Evolutionary conservation across 805 yeast genomes (phyloP).

Genomic region (Lipomyces chichibuensis): DNA sequence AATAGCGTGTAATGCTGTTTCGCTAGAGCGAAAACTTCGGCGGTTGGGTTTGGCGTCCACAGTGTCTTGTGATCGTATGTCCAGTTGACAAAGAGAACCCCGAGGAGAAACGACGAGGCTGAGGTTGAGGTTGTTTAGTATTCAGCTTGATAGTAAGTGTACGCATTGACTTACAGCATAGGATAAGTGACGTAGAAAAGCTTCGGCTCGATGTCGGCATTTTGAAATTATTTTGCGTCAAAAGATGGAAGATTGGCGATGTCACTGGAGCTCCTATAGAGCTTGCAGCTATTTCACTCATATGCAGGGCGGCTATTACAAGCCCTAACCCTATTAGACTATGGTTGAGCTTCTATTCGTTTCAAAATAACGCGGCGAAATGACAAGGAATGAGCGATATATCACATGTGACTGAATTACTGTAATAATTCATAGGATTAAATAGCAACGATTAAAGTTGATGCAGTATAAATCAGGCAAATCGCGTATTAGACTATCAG

Average conservation of each 20-base stretch:
- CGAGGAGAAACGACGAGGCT: slow-evolving; percentile 76
- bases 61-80: slow-evolving; percentile 80
- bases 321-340: too few relatives aligned
- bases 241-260: neutral
- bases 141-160: neutral
- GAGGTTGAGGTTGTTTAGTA: slow-evolving; percentile 21
- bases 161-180: slow-evolving; percentile 23
- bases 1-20: slow-evolving; percentile 73
- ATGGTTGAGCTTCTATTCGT: too few relatives aligned
- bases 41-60: slow-evolving; percentile 60
- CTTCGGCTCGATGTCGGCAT: slow-evolving; percentile 34
- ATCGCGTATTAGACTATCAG: too few relatives aligned
- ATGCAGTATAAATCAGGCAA: too few relatives aligned
- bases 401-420: too few relatives aligned
- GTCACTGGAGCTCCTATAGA: too few relatives aligned
- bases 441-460: too few relatives aligned
- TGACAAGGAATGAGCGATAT: too few relatives aligned
- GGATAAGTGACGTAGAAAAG: slow-evolving; percentile 29
- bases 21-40: slow-evolving; percentile 61
- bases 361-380: too few relatives aligned
- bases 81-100: slow-evolving; percentile 74
- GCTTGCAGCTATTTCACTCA: too few relatives aligned
- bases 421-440: too few relatives aligned
- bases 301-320: too few relatives aligned
- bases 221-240: neutral